phyloP scores from a whole-genome alignment of 2,329 filamentous ascomycete species.

The Penicillium glabrum region DNA sequence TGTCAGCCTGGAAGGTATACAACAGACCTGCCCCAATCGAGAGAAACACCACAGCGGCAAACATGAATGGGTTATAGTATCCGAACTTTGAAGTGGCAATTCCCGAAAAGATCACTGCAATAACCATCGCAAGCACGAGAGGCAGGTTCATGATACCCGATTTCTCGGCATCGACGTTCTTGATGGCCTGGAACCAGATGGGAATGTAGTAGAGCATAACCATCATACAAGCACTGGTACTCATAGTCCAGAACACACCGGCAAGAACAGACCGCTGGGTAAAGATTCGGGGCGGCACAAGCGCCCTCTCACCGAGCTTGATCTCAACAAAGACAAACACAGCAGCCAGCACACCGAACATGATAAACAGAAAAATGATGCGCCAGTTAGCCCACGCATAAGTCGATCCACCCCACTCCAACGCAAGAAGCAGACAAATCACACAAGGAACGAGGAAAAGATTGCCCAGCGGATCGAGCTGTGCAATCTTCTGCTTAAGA shows the following conservation, averaged over 20 bases:
- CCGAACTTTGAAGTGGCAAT: conserved; percentile 23
- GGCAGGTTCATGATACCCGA: conserved; percentile 47
- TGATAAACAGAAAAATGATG: conserved; percentile 22
- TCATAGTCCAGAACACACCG: conserved; percentile 34
- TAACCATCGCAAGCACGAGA: conserved; percentile 36
- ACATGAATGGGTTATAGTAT: conserved; percentile 7
- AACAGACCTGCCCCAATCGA: conserved; percentile 2
- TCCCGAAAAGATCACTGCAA: conserved; percentile 34
- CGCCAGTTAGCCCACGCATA: conserved; percentile 24
- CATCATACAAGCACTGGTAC: conserved; percentile 40
- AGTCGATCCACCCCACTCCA: conserved; percentile 24
- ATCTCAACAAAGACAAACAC: conserved; percentile 47
- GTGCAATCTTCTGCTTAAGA: not conserved
- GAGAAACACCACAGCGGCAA: not conserved
- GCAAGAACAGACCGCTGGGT: conserved; percentile 44
- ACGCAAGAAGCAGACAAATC: conserved; percentile 22
- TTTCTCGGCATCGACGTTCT: conserved; percentile 42
- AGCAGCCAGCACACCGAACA: conserved; percentile 28
- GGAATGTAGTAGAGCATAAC: conserved; percentile 45
- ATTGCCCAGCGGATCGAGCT: not conserved
- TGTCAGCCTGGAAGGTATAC: not conserved
- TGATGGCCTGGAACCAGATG: conserved; percentile 51
- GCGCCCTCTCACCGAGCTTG: conserved; percentile 41
- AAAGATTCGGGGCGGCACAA: conserved; percentile 50
- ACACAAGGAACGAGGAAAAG: conserved; percentile 29